Evolutionary conservation across 225 moss, liverwort and hornwort species (phyloP).

Genomic region (Marchantia paleacea): DNA sequence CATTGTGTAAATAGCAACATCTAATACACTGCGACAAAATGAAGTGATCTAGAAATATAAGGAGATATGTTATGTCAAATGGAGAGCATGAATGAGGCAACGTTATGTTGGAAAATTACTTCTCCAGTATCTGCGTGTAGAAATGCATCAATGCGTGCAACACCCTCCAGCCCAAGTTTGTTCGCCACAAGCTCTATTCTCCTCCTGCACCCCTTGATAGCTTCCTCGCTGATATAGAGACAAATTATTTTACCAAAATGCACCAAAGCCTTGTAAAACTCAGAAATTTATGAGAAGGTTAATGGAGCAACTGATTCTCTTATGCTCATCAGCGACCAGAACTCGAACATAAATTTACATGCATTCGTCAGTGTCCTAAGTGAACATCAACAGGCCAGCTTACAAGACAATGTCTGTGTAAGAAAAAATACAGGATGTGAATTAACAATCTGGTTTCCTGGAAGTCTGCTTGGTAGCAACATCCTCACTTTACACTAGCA

Average conservation of each 20-base stretch:
- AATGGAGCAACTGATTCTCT: too few relatives aligned
- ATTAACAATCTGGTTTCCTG: too few relatives aligned
- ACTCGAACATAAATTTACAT: too few relatives aligned
- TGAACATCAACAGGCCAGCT: too few relatives aligned
- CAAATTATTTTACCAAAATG: not conserved
- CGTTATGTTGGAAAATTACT: conserved; percentile 31
- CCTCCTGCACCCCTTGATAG: conserved; percentile 58
- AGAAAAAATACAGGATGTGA: too few relatives aligned
- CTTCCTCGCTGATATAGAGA: conserved; percentile 41
- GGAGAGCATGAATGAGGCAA: not conserved
- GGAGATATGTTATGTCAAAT: not conserved
- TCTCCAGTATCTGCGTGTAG: conserved; percentile 92
- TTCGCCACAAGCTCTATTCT: conserved; percentile 77
- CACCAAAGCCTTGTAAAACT: not conserved
- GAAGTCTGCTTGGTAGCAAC: too few relatives aligned
- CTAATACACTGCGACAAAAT: not conserved
- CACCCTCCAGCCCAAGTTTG: conserved; percentile 72
- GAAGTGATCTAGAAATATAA: not conserved
- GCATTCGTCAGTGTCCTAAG: too few relatives aligned
- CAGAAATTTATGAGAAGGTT: not conserved
- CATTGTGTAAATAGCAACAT: too few relatives aligned
- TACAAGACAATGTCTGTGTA: too few relatives aligned
- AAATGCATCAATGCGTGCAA: conserved; percentile 91
- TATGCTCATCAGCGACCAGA: too few relatives aligned
- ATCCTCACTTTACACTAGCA: too few relatives aligned